Percentiles rank a stretch among this genome's conserved stretches.
Evolutionary conservation across 2,329 filamentous ascomycete species (phyloP).

Genomic region (Aspergillus nomiae): DNA sequence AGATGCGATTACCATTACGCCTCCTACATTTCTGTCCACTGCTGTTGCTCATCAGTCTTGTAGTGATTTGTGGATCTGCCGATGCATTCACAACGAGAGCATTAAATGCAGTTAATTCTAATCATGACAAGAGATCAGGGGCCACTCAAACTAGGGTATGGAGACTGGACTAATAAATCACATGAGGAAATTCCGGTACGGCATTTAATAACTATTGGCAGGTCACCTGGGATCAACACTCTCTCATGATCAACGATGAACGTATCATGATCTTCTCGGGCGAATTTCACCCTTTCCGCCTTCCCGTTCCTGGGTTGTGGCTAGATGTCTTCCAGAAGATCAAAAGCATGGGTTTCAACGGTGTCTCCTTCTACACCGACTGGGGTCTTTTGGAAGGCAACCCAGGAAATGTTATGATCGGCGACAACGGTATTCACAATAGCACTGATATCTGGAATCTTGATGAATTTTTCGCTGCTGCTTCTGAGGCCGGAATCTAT

Average conservation of each 20-base stretch:
- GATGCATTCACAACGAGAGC: not conserved
- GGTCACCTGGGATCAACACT: slow-evolving; percentile 8
- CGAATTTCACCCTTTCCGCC: slow-evolving; percentile 68
- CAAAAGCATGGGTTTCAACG: slow-evolving; percentile 74
- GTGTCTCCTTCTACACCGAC: slow-evolving; percentile 65
- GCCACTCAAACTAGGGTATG: not conserved
- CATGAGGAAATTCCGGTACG: not conserved
- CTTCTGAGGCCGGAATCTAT: slow-evolving; percentile 54
- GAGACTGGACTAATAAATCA: not conserved
- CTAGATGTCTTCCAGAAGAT: slow-evolving; percentile 79
- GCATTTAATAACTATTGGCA: not conserved
- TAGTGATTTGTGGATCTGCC: not conserved
- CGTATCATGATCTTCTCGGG: slow-evolving; percentile 69
- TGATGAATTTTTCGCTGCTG: slow-evolving; percentile 47
- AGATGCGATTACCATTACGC: not conserved
- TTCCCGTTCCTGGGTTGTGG: slow-evolving; percentile 63
- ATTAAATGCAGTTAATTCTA: not conserved
- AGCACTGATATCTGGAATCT: slow-evolving; percentile 36
- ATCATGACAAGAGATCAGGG: not conserved
- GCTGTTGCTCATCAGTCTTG: not conserved
- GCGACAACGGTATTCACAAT: slow-evolving; percentile 61
- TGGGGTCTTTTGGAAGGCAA: slow-evolving; percentile 58
- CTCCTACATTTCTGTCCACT: not conserved
- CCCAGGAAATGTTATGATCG: slow-evolving; percentile 64
- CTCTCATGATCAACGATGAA: slow-evolving; percentile 59